phyloP scores from a whole-genome alignment of 2,329 filamentous ascomycete genomes.

The Colletotrichum gloeosporioides region DNA sequence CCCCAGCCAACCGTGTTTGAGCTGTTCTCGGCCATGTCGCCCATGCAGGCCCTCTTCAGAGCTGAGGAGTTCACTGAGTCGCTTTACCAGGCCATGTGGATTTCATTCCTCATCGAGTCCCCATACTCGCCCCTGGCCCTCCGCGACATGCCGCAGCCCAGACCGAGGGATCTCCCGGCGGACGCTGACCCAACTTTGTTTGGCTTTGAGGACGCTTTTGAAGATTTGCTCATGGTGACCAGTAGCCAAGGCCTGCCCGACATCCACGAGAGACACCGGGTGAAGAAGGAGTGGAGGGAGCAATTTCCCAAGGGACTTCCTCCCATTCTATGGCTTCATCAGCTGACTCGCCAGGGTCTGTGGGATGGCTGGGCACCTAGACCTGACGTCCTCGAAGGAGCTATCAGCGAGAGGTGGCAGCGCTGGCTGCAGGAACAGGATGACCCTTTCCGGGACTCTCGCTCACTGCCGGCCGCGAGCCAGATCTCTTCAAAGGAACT shows the following conservation, averaged over 20 bases:
- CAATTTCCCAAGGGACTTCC: slow-evolving; percentile 48
- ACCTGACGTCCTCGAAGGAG: slow-evolving; percentile 13
- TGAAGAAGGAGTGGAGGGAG: slow-evolving; percentile 39
- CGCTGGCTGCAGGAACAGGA: slow-evolving; percentile 21
- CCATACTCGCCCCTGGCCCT: slow-evolving; percentile 52
- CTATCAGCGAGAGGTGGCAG: slow-evolving; percentile 19
- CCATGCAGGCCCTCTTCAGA: slow-evolving; percentile 10
- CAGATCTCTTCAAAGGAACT: neutral
- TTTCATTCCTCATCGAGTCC: slow-evolving; percentile 41
- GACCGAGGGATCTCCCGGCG: slow-evolving; percentile 47
- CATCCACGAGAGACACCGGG: slow-evolving; percentile 38
- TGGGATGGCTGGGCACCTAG: slow-evolving; percentile 23
- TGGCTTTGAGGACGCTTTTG: slow-evolving; percentile 63
- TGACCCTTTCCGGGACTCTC: slow-evolving; percentile 8
- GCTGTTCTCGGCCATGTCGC: slow-evolving; percentile 7
- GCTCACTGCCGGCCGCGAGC: neutral
- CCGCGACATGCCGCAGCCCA: slow-evolving; percentile 50
- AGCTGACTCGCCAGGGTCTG: slow-evolving; percentile 22
- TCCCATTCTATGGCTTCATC: slow-evolving; percentile 44
- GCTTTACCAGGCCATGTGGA: slow-evolving; percentile 28
- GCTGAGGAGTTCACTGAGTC: slow-evolving; percentile 19
- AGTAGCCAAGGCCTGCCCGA: slow-evolving; percentile 46
- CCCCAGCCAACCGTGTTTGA: slow-evolving; percentile 5
- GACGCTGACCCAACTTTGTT: slow-evolving; percentile 43
- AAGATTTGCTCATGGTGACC: slow-evolving; percentile 59